Conservation (phyloP, 768 basidiomycete genomes). For the Leucosporidium creatinivorum region DNA sequence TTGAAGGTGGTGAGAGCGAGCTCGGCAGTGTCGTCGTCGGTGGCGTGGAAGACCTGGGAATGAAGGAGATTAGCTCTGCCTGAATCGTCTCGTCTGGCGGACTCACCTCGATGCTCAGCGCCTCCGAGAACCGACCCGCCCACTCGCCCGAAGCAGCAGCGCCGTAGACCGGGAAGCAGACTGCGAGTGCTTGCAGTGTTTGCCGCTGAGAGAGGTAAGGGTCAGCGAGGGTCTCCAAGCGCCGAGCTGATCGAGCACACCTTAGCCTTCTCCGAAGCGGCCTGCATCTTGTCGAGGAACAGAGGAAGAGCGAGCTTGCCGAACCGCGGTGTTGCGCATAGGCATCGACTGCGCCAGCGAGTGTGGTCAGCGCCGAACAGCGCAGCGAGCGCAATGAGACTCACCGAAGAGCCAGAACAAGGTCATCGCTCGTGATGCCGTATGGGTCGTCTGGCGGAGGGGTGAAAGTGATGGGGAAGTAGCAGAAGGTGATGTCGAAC, state of each 20-base stretch:
- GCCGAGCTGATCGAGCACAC: constrained; percentile 43
- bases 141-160: constrained; percentile 53
- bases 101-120: constrained; percentile 78
- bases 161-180: constrained; percentile 81
- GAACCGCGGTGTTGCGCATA: constrained; percentile 72
- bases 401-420: constrained; percentile 61
- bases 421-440: constrained; percentile 78
- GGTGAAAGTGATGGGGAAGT: constrained; percentile 94
- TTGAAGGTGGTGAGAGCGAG: constrained; percentile 66
- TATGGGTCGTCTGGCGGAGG: constrained; percentile 92
- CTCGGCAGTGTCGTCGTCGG: constrained; percentile 64
- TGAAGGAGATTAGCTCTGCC: too few relatives aligned
- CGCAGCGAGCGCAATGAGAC: background rate
- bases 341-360: constrained; percentile 50
- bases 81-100: background rate
- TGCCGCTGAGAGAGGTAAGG: constrained; percentile 58
- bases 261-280: constrained; percentile 74
- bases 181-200: constrained; percentile 66
- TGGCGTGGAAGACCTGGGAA: constrained; percentile 81
- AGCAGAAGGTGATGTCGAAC: constrained; percentile 94
- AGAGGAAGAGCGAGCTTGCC: constrained; percentile 76
- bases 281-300: constrained; percentile 83
- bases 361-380: constrained; percentile 1
- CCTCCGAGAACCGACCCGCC: constrained; percentile 78
- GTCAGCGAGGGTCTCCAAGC: background rate